These are phyloP conservation scores for Magnusiomyces tetraspermus DNA, from an alignment of 1,139 yeast species.

Conservation along the genomic window DNA sequence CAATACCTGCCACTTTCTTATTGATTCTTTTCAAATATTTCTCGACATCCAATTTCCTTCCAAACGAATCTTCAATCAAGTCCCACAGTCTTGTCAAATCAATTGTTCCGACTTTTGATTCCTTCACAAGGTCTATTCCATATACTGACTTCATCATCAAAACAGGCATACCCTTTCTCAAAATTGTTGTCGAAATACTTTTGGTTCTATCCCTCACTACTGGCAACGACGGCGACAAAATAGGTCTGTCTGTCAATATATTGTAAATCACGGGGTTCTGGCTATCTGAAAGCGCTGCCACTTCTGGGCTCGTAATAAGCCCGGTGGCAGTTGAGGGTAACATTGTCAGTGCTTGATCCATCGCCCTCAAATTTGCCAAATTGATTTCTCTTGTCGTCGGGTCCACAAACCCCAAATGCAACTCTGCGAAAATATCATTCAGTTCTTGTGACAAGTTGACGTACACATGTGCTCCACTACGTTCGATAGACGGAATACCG, in stretches of 20 bases:
- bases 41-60: conserved; percentile 51
- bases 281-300: conserved; percentile 33
- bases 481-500: conserved; percentile 81
- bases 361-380: conserved; percentile 43
- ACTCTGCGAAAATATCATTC: conserved; percentile 53
- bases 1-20: conserved; percentile 58
- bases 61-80: conserved; percentile 74
- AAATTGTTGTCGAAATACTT: conserved; percentile 61
- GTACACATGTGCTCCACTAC: conserved; percentile 76
- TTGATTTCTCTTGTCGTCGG: conserved; percentile 44
- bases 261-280: conserved; percentile 81
- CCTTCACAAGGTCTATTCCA: conserved; percentile 38
- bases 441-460: conserved; percentile 80
- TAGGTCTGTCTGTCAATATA: conserved; percentile 80
- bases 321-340: conserved; percentile 45
- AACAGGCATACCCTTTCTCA: conserved; percentile 70
- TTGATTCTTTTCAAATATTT: conserved; percentile 60
- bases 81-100: conserved; percentile 48
- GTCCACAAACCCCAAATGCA: conserved; percentile 44
- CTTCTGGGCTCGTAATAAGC: conserved; percentile 42
- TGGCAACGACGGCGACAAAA: conserved; percentile 89
- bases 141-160: conserved; percentile 36
- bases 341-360: conserved; percentile 40
- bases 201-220: conserved; percentile 49
- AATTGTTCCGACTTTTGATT: conserved; percentile 42